Evolutionary conservation across 1,139 yeast species (phyloP).

Genomic region (Meyerozyma sp.): DNA sequence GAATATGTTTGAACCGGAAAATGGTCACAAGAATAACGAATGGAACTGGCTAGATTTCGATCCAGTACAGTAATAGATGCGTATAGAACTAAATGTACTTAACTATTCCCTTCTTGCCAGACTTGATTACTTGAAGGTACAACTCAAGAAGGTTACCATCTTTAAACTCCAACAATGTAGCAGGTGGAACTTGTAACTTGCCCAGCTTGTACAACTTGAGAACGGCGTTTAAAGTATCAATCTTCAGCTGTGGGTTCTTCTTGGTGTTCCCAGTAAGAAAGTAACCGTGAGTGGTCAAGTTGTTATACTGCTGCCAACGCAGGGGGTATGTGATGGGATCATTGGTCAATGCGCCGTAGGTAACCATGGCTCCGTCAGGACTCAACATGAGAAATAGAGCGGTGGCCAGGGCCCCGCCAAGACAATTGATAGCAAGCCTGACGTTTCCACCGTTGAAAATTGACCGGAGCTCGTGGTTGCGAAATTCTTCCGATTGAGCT

Average conservation of each 20-base stretch:
- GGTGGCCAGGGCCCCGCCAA: slow-evolving; percentile 24
- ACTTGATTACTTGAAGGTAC: not conserved
- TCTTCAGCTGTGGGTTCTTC: slow-evolving; percentile 12
- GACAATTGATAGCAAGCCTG: slow-evolving; percentile 28
- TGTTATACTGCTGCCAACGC: slow-evolving; percentile 13
- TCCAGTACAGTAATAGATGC: not conserved
- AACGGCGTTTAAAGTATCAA: slow-evolving; percentile 10
- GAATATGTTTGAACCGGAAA: not conserved
- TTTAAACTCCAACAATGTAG: slow-evolving; percentile 7
- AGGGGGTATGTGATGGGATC: slow-evolving; percentile 9
- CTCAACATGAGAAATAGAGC: slow-evolving; percentile 21
- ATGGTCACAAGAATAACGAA: not conserved
- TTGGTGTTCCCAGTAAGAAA: slow-evolving; percentile 15
- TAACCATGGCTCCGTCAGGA: slow-evolving; percentile 20
- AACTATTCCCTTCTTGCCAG: not conserved
- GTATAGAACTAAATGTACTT: not conserved
- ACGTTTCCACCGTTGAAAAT: slow-evolving; percentile 15
- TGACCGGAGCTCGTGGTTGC: slow-evolving; percentile 5
- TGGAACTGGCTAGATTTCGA: not conserved
- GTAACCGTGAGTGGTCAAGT: slow-evolving; percentile 14
- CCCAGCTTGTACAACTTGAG: slow-evolving; percentile 10
- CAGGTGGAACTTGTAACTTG: slow-evolving; percentile 8
- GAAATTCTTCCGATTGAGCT: slow-evolving; percentile 9
- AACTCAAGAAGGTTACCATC: slow-evolving; percentile 2
- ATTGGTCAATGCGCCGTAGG: slow-evolving; percentile 22